phyloP scores from a whole-genome alignment of 2,329 filamentous ascomycete species.

The Gremmenia infestans region DNA sequence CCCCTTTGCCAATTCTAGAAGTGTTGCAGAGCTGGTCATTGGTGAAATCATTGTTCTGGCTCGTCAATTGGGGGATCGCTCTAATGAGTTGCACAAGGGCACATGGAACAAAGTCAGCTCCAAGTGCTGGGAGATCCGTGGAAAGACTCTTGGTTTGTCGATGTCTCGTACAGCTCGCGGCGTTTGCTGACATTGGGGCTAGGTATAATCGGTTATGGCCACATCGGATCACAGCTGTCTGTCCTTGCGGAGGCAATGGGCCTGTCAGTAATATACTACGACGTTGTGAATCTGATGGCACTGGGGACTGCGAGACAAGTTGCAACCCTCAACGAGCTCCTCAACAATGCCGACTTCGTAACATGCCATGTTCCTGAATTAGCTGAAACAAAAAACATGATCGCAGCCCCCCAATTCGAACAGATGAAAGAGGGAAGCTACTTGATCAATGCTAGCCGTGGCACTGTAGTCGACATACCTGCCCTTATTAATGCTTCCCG shows the following conservation, averaged over 20 bases:
- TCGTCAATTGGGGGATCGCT: conserved; percentile 88
- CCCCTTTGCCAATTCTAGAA: conserved; percentile 95
- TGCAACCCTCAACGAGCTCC: conserved; percentile 67
- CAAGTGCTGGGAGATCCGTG: conserved; percentile 96
- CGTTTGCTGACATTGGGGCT: conserved; percentile 7
- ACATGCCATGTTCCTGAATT: conserved; percentile 93
- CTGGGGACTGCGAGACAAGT: conserved; percentile 86
- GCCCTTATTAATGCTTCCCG: conserved; percentile 85
- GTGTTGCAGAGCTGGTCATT: conserved; percentile 94
- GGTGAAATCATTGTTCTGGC: conserved; percentile 88
- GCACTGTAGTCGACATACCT: conserved; percentile 89
- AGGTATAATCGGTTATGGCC: conserved; percentile 93
- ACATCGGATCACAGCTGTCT: conserved; percentile 93
- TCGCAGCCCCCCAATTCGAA: conserved; percentile 70
- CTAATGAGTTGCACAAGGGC: conserved; percentile 87
- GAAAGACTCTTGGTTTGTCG: conserved; percentile 78
- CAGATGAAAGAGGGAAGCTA: conserved; percentile 93
- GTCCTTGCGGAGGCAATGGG: conserved; percentile 96
- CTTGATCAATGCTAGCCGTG: conserved; percentile 92
- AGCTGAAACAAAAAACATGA: conserved; percentile 88
- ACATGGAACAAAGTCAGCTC: conserved; percentile 97
- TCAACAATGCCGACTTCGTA: conserved; percentile 82
- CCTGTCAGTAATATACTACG: conserved; percentile 97
- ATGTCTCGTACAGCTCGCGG: conserved; percentile 1
- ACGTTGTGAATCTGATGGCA: conserved; percentile 90